Percentiles rank a stretch among this genome's conserved stretches.
Conservation (phyloP, 148 eudicot genomes). For the Agrostemma githago region DNA sequence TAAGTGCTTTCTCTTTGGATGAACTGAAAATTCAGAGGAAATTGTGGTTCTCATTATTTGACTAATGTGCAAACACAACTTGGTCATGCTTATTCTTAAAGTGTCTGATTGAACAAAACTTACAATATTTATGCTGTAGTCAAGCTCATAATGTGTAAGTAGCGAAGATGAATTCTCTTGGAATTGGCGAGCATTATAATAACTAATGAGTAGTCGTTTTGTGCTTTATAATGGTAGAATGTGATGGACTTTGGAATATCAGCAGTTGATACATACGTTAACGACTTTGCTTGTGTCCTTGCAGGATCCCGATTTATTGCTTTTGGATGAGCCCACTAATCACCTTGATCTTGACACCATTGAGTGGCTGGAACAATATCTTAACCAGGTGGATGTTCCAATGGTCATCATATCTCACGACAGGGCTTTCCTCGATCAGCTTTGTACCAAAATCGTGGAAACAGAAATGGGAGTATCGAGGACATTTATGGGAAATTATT, state of each 20-base stretch:
- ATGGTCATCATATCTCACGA: conserved; percentile 98
- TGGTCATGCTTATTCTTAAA: not conserved
- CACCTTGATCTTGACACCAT: conserved; percentile 98
- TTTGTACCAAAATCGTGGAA: conserved; percentile 95
- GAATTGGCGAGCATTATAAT: not conserved
- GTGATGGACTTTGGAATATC: not conserved
- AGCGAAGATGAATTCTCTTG: not conserved
- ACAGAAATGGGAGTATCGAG: conserved; percentile 97
- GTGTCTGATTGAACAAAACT: not conserved
- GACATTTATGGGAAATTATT: conserved; percentile 81
- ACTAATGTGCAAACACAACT: not conserved
- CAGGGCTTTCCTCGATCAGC: conserved; percentile 97
- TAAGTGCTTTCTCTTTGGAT: not conserved
- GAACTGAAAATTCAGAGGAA: not conserved
- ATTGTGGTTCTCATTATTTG: not conserved
- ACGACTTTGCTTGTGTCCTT: not conserved
- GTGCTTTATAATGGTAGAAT: conserved; percentile 1
- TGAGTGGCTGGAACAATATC: conserved; percentile 94
- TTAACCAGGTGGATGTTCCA: conserved; percentile 68
- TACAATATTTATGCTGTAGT: too few species aligned
- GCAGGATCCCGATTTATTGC: conserved; percentile 89
- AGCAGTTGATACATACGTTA: conserved; percentile 12
- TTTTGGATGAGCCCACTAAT: conserved; percentile 96
- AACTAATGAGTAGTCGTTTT: too few species aligned
- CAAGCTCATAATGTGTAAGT: too few species aligned